These are phyloP conservation scores for Fusarium devonianum DNA, from an alignment of 2,329 filamentous ascomycete species.

Conservation along the genomic window DNA sequence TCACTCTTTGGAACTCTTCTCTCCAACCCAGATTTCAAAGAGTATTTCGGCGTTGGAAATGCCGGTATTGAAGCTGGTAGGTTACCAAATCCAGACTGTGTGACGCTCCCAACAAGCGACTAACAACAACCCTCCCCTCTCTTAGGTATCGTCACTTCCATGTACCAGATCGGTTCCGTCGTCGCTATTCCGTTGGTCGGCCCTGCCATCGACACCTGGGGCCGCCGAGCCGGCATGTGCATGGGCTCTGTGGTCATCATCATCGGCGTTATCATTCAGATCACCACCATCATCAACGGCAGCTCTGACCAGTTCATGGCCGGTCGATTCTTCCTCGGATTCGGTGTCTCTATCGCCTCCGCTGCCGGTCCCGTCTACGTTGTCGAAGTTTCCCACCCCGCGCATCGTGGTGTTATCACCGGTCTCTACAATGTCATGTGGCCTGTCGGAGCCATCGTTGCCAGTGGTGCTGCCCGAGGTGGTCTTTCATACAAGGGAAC, in stretches of 20 bases:
- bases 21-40: slow-evolving; percentile 54
- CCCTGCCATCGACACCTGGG: slow-evolving; percentile 56
- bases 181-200: slow-evolving; percentile 58
- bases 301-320: slow-evolving; percentile 55
- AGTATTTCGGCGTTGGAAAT: slow-evolving; percentile 50
- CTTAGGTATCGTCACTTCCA: slow-evolving; percentile 43
- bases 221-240: slow-evolving; percentile 56
- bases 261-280: slow-evolving; percentile 54
- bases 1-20: slow-evolving; percentile 59
- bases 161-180: slow-evolving; percentile 60
- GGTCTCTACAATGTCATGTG: slow-evolving; percentile 61
- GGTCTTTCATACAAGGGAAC: slow-evolving; percentile 40
- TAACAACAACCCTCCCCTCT: neutral
- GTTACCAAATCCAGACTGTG: neutral
- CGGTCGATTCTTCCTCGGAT: slow-evolving; percentile 67
- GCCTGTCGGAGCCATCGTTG: slow-evolving; percentile 57
- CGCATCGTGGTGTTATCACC: slow-evolving; percentile 58
- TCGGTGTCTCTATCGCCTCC: slow-evolving; percentile 58
- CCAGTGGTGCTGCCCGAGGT: slow-evolving; percentile 55
- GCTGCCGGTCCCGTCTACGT: slow-evolving; percentile 57
- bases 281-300: slow-evolving; percentile 45
- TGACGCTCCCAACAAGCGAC: neutral
- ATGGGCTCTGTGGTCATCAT: slow-evolving; percentile 54
- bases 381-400: slow-evolving; percentile 56
- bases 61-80: slow-evolving; percentile 36